Evolutionary conservation across 2,329 filamentous ascomycete species (phyloP).

Genomic region (Ciborinia camelliae): DNA sequence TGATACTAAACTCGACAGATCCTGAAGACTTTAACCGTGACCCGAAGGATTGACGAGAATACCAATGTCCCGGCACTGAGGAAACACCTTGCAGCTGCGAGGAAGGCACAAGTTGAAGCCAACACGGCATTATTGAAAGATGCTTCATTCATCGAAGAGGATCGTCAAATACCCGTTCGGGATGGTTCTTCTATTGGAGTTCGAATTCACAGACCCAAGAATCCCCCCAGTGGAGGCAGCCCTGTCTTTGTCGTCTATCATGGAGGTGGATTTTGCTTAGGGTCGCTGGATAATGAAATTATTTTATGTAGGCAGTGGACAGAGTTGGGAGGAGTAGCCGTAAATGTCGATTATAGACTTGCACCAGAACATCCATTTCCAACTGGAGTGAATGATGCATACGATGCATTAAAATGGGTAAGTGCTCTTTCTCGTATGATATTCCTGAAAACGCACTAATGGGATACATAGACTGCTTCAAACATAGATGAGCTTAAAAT

Average conservation of each 20-base stretch:
- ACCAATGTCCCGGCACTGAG: background rate
- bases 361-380: conserved; percentile 48
- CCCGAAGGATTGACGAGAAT: background rate
- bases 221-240: conserved; percentile 24
- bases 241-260: conserved; percentile 40
- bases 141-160: conserved; percentile 26
- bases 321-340: conserved; percentile 40
- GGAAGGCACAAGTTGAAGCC: background rate
- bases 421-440: conserved; percentile 1
- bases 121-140: background rate
- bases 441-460: background rate
- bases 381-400: conserved; percentile 43
- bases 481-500: conserved; percentile 35
- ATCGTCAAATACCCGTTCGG: conserved; percentile 28
- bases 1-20: background rate
- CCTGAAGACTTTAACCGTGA: background rate
- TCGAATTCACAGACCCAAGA: conserved; percentile 28
- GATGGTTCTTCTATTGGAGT: conserved; percentile 29
- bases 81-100: background rate
- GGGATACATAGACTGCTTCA: background rate
- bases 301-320: conserved; percentile 37
- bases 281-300: conserved; percentile 38
- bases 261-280: conserved; percentile 40
- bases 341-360: conserved; percentile 45
- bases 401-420: conserved; percentile 47